These are phyloP conservation scores for Cyclotella kingstonii DNA, from an alignment of 108 stramenopile species.

Conservation along the genomic window DNA sequence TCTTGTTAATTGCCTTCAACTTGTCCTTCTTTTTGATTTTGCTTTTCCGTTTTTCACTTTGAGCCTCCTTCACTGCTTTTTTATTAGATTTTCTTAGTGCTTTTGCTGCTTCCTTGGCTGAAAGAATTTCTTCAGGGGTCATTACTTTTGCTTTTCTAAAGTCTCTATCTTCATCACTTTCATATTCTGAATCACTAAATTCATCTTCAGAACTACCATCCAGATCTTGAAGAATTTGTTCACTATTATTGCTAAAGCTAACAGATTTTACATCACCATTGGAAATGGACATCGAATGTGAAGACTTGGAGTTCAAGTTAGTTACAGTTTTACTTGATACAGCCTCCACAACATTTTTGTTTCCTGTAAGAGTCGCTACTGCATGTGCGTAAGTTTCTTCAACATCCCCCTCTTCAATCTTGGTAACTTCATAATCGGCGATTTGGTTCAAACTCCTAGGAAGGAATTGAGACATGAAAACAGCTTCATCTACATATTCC, in stretches of 20 bases:
- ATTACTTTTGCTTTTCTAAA: conserved; percentile 51
- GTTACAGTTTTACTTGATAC: conserved; percentile 45
- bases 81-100: conserved; percentile 76
- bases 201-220: conserved; percentile 19
- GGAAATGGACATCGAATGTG: conserved; percentile 27
- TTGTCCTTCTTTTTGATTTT: conserved; percentile 94
- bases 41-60: conserved; percentile 69
- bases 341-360: conserved; percentile 70
- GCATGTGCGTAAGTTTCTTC: conserved; percentile 88
- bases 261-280: conserved; percentile 4
- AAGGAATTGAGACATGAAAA: conserved; percentile 90
- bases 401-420: conserved; percentile 81
- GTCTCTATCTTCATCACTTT: conserved; percentile 37
- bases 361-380: conserved; percentile 86
- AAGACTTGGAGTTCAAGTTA: conserved; percentile 28
- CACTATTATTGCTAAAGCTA: no score
- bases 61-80: conserved; percentile 73
- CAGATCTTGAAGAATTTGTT: conserved; percentile 7
- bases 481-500: conserved; percentile 83
- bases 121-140: conserved; percentile 69
- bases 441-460: conserved; percentile 88
- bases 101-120: conserved; percentile 58
- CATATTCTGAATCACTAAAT: conserved; percentile 25
- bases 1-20: conserved; percentile 82
- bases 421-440: conserved; percentile 79